These are phyloP conservation scores for Paulownia fortunei DNA, from an alignment of 257 asterid species.

Conservation along the genomic window DNA sequence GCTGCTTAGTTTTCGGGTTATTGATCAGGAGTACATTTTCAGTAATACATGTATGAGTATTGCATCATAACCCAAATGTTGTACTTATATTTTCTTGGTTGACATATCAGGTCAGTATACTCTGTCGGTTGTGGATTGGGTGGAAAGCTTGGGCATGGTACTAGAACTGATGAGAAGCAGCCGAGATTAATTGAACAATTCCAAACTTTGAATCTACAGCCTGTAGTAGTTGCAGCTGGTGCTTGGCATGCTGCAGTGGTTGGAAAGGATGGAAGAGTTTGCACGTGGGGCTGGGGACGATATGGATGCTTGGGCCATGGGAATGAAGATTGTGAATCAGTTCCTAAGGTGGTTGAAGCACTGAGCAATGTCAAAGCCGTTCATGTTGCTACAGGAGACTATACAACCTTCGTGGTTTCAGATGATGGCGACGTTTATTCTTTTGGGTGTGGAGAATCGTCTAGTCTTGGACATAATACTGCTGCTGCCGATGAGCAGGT, in stretches of 20 bases:
- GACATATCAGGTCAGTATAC: conserved; percentile 83
- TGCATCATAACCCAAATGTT: not conserved
- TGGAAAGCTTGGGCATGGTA: conserved; percentile 97
- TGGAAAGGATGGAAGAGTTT: conserved; percentile 93
- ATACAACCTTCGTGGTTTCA: conserved; percentile 92
- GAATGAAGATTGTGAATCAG: conserved; percentile 88
- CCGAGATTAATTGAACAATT: conserved; percentile 88
- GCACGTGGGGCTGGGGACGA: conserved; percentile 99
- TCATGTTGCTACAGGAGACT: conserved; percentile 93
- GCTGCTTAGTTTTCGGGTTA: not conserved
- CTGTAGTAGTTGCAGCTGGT: conserved; percentile 92
- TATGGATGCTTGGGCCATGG: conserved; percentile 99
- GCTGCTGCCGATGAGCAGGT: conserved; percentile 83
- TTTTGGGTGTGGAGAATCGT: conserved; percentile 96
- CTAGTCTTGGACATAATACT: conserved; percentile 89
- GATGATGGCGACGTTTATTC: conserved; percentile 89
- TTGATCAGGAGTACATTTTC: not conserved
- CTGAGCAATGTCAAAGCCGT: conserved; percentile 81
- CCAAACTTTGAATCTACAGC: conserved; percentile 78
- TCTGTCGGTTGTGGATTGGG: conserved; percentile 99
- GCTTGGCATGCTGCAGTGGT: conserved; percentile 99
- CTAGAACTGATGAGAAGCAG: conserved; percentile 81
- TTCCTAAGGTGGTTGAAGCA: conserved; percentile 91
- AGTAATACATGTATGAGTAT: not conserved
- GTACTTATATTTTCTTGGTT: not conserved